Evolutionary conservation across 352 stramenopile genomes (phyloP), one percentile per base, ranked within the genome.

Genomic region (Hyaloperonospora arabidopsidis): DNA sequence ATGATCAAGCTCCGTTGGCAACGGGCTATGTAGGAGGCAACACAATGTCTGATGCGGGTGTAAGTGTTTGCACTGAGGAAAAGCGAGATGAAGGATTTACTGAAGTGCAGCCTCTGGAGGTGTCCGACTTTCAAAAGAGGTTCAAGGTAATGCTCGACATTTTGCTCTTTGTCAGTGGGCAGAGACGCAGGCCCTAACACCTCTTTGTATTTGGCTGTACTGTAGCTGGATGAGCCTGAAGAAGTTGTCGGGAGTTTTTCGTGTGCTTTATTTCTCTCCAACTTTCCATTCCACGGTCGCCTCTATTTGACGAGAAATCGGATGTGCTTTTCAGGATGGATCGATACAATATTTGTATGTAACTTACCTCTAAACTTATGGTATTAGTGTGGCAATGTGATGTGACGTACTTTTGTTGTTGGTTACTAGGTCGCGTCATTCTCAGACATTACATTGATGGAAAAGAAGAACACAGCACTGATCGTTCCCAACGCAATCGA

Each of bases 401-500:
- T 35, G 1, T 29, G 15, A 45, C 41, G 54, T 12, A 22, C 18
- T 40, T 50, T 57, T n/a, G n/a, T 46, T 55, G 17, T 17, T 22
- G 4, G 39, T 38, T 34, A 14, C 14, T 47, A 91, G 80, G 79
- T 91, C 28, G 56, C 74, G n/a, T 80, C 70, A 5, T 87, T 86
- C 36, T 67, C 78, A n/a, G 76, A 91, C 13, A 89, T 93, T 49
- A 62, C 61, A 19, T 40, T 50, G 21, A 76, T 93, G 54, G 84
- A 90, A 55, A 91, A 91, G 55, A 93, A 93, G 46, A 90, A 92
- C 41, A 87, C 81, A 2, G 81, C 84, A 7, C 55, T 93, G 21
- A 89, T 93, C 50, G 84, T 92, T 7, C 84, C 84, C 2, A 93
- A 93, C 38, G 84, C 79, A 13, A 87, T 92, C 29, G 84, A 93